Percentiles rank a stretch among this genome's conserved stretches.
Evolutionary conservation across 2,329 filamentous ascomycete species (phyloP).

Genomic region (Stenocarpella maydis): DNA sequence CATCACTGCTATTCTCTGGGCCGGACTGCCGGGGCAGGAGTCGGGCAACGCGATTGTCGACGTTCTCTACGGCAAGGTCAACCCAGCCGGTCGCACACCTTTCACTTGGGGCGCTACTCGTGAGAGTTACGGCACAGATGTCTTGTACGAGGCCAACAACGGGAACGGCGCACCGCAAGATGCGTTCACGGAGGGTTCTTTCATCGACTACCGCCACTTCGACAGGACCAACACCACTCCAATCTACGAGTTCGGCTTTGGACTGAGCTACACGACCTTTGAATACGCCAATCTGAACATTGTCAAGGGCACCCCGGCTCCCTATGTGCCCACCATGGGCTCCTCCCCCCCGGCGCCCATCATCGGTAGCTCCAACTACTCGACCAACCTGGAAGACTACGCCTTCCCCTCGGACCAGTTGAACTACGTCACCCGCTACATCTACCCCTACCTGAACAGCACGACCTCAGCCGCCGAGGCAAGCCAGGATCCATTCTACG

Average conservation of each 20-base stretch:
- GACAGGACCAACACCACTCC: conserved; percentile 72
- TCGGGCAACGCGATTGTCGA: conserved; percentile 63
- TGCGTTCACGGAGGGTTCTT: conserved; percentile 78
- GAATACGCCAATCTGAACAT: conserved; percentile 74
- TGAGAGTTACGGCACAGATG: conserved; percentile 70
- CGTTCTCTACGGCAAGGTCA: conserved; percentile 64
- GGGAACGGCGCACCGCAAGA: conserved; percentile 72
- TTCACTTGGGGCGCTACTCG: conserved; percentile 80
- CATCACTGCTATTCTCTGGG: conserved; percentile 69
- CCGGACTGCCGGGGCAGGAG: conserved; percentile 71
- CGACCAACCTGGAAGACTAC: conserved; percentile 70
- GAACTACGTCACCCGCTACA: conserved; percentile 60
- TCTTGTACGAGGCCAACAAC: conserved; percentile 76
- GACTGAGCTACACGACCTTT: conserved; percentile 83
- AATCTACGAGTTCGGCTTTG: conserved; percentile 83
- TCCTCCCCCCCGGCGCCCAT: conserved; percentile 69
- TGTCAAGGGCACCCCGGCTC: conserved; percentile 54
- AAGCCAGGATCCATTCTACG: conserved; percentile 67
- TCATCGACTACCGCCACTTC: conserved; percentile 84
- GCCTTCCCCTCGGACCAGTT: conserved; percentile 68
- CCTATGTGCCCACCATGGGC: conserved; percentile 69
- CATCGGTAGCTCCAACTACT: conserved; percentile 71
- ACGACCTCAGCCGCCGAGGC: conserved; percentile 63
- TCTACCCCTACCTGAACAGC: conserved; percentile 78
- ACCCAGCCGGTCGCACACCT: conserved; percentile 71